Evolutionary conservation across 371 early-diverging fungal genomes (phyloP).

Genomic region (Dentiscutata heterogama): DNA sequence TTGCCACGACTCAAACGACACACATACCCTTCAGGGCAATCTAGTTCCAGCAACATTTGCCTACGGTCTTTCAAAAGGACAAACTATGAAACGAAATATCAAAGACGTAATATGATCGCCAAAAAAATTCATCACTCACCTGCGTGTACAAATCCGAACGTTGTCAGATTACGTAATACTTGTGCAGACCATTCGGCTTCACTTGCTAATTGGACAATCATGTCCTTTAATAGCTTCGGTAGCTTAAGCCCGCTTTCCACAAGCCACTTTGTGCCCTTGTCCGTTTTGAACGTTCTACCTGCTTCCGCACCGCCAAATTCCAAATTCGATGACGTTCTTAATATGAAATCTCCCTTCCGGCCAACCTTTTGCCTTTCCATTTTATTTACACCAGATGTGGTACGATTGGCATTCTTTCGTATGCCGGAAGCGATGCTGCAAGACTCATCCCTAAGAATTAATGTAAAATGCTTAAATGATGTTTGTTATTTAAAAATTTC

Average conservation of each 20-base stretch:
- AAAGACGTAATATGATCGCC: not conserved
- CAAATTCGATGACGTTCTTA: not conserved
- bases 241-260: slow-evolving; percentile 30
- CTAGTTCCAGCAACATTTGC: slow-evolving; percentile 14
- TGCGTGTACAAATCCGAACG: slow-evolving; percentile 4
- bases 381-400: not conserved
- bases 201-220: slow-evolving; percentile 25
- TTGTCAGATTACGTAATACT: not conserved
- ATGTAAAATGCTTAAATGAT: not conserved
- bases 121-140: slow-evolving; percentile 7
- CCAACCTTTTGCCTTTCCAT: slow-evolving; percentile 1
- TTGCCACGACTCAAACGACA: not conserved
- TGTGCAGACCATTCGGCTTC: not conserved
- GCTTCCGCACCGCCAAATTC: slow-evolving; percentile 18
- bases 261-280: slow-evolving; percentile 11
- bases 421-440: not conserved
- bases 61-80: not conserved
- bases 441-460: slow-evolving; percentile 13
- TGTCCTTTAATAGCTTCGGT: slow-evolving; percentile 34
- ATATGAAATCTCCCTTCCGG: not conserved
- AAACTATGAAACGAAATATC: not conserved
- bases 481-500: not conserved
- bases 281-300: not conserved
- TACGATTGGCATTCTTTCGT: slow-evolving; percentile 15
- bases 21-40: slow-evolving; percentile 23